Conservation (phyloP, 306 rosid genomes). For the Pyrus communis region DNA sequence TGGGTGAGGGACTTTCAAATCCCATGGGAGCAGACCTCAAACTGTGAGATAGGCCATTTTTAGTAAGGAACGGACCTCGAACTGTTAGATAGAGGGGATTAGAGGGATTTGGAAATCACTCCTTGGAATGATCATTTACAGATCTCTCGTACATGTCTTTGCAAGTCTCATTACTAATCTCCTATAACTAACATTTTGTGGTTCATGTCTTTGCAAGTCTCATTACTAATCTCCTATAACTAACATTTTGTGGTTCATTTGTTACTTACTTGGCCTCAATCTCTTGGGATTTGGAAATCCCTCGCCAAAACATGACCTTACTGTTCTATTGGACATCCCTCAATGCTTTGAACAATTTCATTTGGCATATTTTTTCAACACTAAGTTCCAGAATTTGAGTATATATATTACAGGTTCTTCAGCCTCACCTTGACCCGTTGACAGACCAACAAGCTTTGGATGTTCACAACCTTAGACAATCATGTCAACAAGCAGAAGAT, state of each 20-base stretch:
- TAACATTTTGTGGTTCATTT: too few relatives aligned
- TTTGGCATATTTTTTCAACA: neutral
- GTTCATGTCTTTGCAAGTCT: neutral
- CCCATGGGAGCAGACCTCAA: too few relatives aligned
- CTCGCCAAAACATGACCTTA: neutral
- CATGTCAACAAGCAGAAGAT: conserved; percentile 94
- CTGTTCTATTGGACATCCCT: neutral
- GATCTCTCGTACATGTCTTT: neutral
- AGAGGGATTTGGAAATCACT: too few relatives aligned
- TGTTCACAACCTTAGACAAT: conserved; percentile 48
- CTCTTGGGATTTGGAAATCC: too few relatives aligned
- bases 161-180: neutral
- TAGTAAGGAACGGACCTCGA: too few relatives aligned
- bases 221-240: neutral
- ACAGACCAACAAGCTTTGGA: conserved; percentile 53
- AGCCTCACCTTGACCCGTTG: conserved; percentile 55
- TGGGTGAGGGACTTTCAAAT: too few relatives aligned
- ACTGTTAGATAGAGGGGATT: too few relatives aligned
- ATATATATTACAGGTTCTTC: conserved; percentile 52
- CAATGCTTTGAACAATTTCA: neutral
- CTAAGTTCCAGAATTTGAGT: neutral
- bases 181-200: neutral
- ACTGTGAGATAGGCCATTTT: too few relatives aligned
- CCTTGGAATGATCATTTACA: neutral
- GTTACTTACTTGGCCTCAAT: too few relatives aligned